Evolutionary conservation across 257 asterid genomes (phyloP), one percentile per base, ranked within the genome.

Genomic region (Thymus quinquecostatus): DNA sequence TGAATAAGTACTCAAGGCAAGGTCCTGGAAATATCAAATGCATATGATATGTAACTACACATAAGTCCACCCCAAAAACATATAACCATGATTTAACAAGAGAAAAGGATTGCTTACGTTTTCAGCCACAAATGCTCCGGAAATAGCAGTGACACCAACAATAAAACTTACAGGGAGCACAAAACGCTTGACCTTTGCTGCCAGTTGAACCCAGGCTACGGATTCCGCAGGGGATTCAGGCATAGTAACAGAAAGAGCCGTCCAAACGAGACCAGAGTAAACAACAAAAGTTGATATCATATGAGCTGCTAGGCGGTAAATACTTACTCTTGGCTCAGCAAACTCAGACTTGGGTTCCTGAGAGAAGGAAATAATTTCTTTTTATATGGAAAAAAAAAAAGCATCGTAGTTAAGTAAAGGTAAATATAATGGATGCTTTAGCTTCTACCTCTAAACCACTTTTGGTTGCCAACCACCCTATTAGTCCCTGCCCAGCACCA

Each of bases 121-220:
- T 83, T 92, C 98, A 38, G 97, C 96, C 74, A 92, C 91, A 81
- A 88, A 90, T 74, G 95, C 96, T 79, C 96, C 97, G 0, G 91
- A 86, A 71, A 88, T 69, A 3, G 97, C 96, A 70, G 96, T 92
- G 47, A 86, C 44, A 33, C 96, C 96, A 53, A 87, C 96, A 38
- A 92, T 84, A 61, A 92, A 71, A 75, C 88, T 84, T 62, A 85
- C 90, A 29, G 94, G 96, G 71, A 92, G 79, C 47, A 87, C 90
- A 51, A 92, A 71, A 60, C 85, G 85, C 85, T 72, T 86, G 75
- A 89, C 88, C 77, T 86, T 89, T 72, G 96, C 95, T 58, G 98
- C 89, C 81, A 90, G 88, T 36, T 79, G 90, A 77, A 88, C 94
- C 96, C 92, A 88, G 53, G 86, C 84, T 64, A 84, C 7, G 45